Percentiles rank a stretch among this genome's conserved stretches.
These are phyloP conservation scores for Helichrysum umbraculigerum DNA, from an alignment of 129 eudicot species.

Conservation along the genomic window DNA sequence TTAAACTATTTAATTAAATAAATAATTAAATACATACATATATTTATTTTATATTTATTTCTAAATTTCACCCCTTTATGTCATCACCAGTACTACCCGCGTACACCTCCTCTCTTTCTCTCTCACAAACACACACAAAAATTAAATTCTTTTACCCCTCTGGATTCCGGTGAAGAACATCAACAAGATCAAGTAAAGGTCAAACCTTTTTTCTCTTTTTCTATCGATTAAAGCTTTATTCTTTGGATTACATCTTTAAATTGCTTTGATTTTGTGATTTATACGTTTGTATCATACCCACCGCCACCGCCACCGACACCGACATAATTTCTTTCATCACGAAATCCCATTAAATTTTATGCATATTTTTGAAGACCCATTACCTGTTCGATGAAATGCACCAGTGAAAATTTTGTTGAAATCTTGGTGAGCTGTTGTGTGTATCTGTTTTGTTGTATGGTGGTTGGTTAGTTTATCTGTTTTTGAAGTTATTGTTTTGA, in stretches of 20 bases:
- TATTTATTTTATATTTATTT: neutral
- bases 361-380: neutral
- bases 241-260: constrained; percentile 6
- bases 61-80: constrained; percentile 14
- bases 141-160: constrained; percentile 18
- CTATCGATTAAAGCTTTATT: constrained; percentile 13
- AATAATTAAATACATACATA: too few relatives aligned
- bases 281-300: constrained; percentile 6
- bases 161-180: constrained; percentile 18
- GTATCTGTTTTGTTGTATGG: constrained; percentile 16
- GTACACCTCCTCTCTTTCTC: constrained; percentile 24
- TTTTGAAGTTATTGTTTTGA: constrained; percentile 13
- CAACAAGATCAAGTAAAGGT: constrained; percentile 18
- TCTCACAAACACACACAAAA: constrained; percentile 8
- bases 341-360: constrained; percentile 6
- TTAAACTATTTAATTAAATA: too few relatives aligned
- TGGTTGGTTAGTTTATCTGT: constrained; percentile 10
- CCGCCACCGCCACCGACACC: constrained; percentile 10
- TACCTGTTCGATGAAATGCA: constrained; percentile 27
- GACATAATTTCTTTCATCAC: constrained; percentile 11
- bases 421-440: constrained; percentile 17
- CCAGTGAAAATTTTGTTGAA: constrained; percentile 11
- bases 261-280: neutral
- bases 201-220: constrained; percentile 25
- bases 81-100: constrained; percentile 34